Conservation (phyloP, 2,329 filamentous ascomycete genomes). For the Alternaria sp. region DNA sequence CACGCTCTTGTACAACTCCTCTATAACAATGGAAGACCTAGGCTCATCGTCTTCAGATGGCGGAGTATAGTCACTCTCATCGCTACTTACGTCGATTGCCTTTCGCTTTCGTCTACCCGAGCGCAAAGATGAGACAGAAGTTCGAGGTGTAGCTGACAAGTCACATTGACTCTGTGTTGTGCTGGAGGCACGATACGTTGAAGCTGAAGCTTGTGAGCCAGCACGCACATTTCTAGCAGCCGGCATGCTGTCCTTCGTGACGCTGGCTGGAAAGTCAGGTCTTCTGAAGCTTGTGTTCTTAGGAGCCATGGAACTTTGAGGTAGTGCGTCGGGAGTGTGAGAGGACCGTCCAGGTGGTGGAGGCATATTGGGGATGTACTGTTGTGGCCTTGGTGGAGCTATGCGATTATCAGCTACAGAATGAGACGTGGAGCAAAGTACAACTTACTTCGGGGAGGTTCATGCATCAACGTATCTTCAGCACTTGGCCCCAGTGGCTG, state of each 20-base stretch:
- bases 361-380: background rate
- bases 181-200: background rate
- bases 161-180: background rate
- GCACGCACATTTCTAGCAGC: conserved; percentile 4
- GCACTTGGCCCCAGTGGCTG: background rate
- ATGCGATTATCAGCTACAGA: background rate
- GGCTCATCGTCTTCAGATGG: conserved; percentile 12
- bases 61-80: conserved; percentile 12
- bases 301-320: background rate
- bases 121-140: background rate
- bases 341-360: conserved; percentile 1
- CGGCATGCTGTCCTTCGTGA: background rate
- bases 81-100: conserved; percentile 13
- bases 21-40: background rate
- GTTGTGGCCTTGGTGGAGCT: background rate
- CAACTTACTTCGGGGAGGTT: background rate
- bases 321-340: background rate
- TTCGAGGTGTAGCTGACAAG: conserved; percentile 7
- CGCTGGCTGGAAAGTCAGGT: conserved; percentile 11
- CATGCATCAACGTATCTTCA: background rate
- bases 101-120: conserved; percentile 12
- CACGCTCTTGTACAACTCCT: background rate
- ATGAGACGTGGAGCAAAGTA: background rate
- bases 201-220: conserved; percentile 10
- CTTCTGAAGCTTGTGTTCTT: conserved; percentile 16